phyloP scores from a whole-genome alignment of 148 eudicot genomes.

The Amaranthus hypochondriacus region DNA sequence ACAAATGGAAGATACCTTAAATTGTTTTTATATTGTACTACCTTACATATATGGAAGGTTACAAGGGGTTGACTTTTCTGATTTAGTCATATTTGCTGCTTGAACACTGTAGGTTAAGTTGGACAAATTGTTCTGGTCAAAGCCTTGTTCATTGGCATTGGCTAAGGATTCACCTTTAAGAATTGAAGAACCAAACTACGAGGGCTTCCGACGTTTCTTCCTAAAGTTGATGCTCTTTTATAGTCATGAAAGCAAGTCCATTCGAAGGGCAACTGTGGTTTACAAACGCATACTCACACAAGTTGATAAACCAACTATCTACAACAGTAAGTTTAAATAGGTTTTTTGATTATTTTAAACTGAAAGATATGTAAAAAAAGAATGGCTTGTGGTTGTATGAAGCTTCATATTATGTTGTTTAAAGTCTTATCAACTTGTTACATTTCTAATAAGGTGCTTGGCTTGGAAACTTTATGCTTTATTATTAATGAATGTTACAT shows the following conservation, averaged over 20 bases:
- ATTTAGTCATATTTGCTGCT: neutral
- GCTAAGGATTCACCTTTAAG: slow-evolving; percentile 76
- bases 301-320: slow-evolving; percentile 78
- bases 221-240: slow-evolving; percentile 81
- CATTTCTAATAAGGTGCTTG: no score
- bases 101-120: slow-evolving; percentile 53
- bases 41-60: no score
- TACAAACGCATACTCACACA: slow-evolving; percentile 71
- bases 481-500: no score
- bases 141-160: slow-evolving; percentile 83
- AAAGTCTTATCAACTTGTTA: neutral
- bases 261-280: slow-evolving; percentile 83
- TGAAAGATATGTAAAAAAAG: neutral
- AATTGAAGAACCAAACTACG: slow-evolving; percentile 75
- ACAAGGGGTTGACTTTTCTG: neutral
- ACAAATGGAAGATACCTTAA: no score
- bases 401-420: no score
- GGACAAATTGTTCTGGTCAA: slow-evolving; percentile 89
- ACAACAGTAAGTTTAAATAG: slow-evolving; percentile 52
- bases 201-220: slow-evolving; percentile 58
- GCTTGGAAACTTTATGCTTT: no score
- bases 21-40: no score
- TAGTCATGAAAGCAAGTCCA: slow-evolving; percentile 83
- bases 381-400: neutral
- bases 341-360: neutral